Evolutionary conservation across 202 grass and related monocot genomes (phyloP).

Genomic region (Zoysia matrella): DNA sequence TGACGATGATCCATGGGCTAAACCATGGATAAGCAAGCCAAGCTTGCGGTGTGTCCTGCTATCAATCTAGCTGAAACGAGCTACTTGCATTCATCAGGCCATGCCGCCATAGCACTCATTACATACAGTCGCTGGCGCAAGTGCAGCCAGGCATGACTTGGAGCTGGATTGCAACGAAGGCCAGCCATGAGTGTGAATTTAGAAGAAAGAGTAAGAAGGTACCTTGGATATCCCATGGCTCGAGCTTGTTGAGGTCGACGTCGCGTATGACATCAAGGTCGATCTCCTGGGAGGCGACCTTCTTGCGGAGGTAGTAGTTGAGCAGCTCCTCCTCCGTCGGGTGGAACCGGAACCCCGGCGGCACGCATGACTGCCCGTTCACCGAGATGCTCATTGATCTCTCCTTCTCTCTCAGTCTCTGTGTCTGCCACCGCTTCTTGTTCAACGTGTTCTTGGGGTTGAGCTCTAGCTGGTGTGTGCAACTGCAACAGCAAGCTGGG

Average conservation of each 20-base stretch:
- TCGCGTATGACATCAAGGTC: constrained; percentile 97
- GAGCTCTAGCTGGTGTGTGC: too few relatives aligned
- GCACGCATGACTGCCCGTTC: constrained; percentile 90
- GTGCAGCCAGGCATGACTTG: background rate
- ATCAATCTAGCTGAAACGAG: background rate
- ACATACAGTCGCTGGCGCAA: too few relatives aligned
- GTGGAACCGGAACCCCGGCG: constrained; percentile 97
- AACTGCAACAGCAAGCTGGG: too few relatives aligned
- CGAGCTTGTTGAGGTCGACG: constrained; percentile 97
- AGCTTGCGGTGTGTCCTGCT: background rate
- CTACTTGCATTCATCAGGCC: background rate
- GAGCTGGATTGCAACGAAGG: too few relatives aligned
- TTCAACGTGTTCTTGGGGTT: constrained; percentile 9
- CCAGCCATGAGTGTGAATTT: background rate
- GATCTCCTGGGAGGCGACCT: constrained; percentile 87
- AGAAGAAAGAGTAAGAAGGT: background rate
- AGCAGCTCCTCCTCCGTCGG: constrained; percentile 97
- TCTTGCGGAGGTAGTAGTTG: constrained; percentile 95
- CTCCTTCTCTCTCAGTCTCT: background rate
- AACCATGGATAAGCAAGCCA: background rate
- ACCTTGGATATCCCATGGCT: constrained; percentile 99
- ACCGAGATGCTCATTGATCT: constrained; percentile 87
- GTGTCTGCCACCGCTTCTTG: too few relatives aligned
- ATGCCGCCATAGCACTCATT: too few relatives aligned
- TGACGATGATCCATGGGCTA: background rate